Evolutionary conservation across 768 basidiomycete species (phyloP), one percentile per base, ranked within the genome.

Genomic region (Cubamyces lactineus): DNA sequence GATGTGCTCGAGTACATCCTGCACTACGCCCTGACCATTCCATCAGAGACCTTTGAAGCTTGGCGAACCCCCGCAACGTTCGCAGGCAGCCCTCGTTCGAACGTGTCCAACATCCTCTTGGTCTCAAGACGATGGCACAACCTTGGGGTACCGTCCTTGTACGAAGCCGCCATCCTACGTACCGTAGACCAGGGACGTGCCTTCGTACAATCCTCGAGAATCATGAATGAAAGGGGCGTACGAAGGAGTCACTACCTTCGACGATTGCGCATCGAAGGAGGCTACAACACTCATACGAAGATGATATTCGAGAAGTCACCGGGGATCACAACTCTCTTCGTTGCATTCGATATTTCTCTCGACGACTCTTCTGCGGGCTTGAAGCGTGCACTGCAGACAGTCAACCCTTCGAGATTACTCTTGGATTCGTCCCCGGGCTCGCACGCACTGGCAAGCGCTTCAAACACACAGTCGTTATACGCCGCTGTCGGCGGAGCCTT

Each of bases 161-260:
- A 47, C 43, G 59, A 60, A 24, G 34, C 52, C 5, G 59, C 59
- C 6, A 60, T 60, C 34, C 49, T 60, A 11, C 59, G 59, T 26
- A 60, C 59, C 30, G 39, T 21, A 3, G 9, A 9, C 3, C 59
- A 53, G 11, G 51, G 46, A 7, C 11, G 13, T 11, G n/a, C 12
- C 2, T 51, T 60, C 17, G 41, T 43, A 16, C n/a, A 24, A 11
- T 11, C 52, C 5, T n/a, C 38, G 46, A 16, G 17, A 16, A 47
- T 46, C 1, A 13, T 16, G 23, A 38, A 53, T 41, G 43, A 11
- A 3, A 46, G 45, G 5, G 51, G 59, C 16, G 15, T 45, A 11
- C 51, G 46, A 30, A 48, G 39, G 17, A 34, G 30, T 5, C 30
- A 11, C 21, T 48, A 47, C 26, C 51, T 60, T 24, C 54, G 54